These are phyloP conservation scores for Tinospora cordifolia DNA, from an alignment of 164 flowering plant genomes.

Conservation along the genomic window DNA sequence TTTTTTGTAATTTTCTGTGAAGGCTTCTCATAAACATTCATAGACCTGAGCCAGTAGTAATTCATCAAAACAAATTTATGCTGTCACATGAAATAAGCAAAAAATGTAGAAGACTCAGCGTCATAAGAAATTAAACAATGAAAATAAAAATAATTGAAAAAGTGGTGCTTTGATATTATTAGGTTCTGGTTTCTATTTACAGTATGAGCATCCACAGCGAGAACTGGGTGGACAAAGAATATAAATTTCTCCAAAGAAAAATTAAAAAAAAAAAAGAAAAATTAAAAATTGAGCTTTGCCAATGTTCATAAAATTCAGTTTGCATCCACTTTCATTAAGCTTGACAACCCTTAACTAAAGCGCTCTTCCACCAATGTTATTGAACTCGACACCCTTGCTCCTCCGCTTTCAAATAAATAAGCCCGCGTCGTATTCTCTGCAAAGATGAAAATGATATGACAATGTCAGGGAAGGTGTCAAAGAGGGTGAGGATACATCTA, in stretches of 20 bases:
- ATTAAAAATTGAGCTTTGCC: too few relatives aligned
- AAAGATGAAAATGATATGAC: too few relatives aligned
- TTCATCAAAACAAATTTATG: neutral
- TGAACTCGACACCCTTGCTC: slow-evolving; percentile 19
- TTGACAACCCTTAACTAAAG: neutral
- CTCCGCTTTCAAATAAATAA: slow-evolving; percentile 19
- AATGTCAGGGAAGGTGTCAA: too few relatives aligned
- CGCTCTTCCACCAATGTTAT: neutral
- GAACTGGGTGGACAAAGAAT: slow-evolving; percentile 24
- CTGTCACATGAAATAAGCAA: neutral
- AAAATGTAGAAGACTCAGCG: neutral
- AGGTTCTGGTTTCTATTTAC: slow-evolving; percentile 8
- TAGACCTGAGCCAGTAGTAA: neutral
- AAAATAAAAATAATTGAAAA: too few relatives aligned
- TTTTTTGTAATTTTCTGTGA: too few relatives aligned
- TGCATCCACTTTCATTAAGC: too few relatives aligned
- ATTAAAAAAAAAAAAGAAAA: slow-evolving; percentile 1
- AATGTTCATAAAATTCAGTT: slow-evolving; percentile 3
- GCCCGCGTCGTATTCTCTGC: slow-evolving; percentile 23
- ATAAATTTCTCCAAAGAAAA: slow-evolving; percentile 14
- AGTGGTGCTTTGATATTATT: neutral
- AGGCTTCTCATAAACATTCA: too few relatives aligned
- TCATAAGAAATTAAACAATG: too few relatives aligned
- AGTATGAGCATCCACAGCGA: slow-evolving; percentile 2
- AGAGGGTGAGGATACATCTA: too few relatives aligned